A percentile compares a stretch with the other conserved stretches of the same genome.
Conservation (phyloP, 169 alveolate genomes). For the Cryptosporidium muris region DNA sequence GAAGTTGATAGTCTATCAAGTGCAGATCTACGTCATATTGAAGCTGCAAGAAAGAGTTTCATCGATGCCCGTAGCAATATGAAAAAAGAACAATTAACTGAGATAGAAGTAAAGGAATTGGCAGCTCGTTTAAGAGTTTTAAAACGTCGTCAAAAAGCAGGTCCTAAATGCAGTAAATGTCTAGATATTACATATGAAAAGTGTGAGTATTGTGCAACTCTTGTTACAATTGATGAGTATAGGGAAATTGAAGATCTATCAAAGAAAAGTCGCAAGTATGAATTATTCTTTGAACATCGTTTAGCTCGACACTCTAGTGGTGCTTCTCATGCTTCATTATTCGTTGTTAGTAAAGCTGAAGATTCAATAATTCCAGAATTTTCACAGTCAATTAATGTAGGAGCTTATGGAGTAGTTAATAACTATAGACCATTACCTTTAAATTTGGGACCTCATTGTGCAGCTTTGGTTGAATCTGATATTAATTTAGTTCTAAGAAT, state of each 20-base stretch:
- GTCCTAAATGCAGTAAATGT: slow-evolving; percentile 30
- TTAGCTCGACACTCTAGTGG: slow-evolving; percentile 2
- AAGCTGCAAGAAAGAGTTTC: slow-evolving; percentile 26
- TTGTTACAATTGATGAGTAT: slow-evolving; percentile 1
- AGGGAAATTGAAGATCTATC: slow-evolving; percentile 19
- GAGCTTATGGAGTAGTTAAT: slow-evolving; percentile 13
- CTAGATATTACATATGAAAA: neutral
- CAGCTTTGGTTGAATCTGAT: slow-evolving; percentile 17
- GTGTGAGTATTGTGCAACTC: slow-evolving; percentile 10
- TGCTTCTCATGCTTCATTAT: slow-evolving; percentile 19
- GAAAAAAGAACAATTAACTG: neutral
- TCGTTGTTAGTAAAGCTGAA: slow-evolving; percentile 36
- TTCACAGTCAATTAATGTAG: slow-evolving; percentile 24
- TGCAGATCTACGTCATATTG: slow-evolving; percentile 53
- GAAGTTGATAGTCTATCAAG: slow-evolving; percentile 26
- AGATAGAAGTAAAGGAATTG: slow-evolving; percentile 1
- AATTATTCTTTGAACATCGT: slow-evolving; percentile 16
- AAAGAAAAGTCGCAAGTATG: slow-evolving; percentile 5
- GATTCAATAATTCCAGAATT: slow-evolving; percentile 29
- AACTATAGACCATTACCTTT: neutral
- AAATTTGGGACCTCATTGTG: slow-evolving; percentile 30
- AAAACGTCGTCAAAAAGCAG: slow-evolving; percentile 13
- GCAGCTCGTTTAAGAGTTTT: slow-evolving; percentile 48
- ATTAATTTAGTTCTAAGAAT: slow-evolving; percentile 13
- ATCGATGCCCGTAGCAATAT: slow-evolving; percentile 15